phyloP scores from a whole-genome alignment of 345 rosid species.

The Salix udensis region DNA sequence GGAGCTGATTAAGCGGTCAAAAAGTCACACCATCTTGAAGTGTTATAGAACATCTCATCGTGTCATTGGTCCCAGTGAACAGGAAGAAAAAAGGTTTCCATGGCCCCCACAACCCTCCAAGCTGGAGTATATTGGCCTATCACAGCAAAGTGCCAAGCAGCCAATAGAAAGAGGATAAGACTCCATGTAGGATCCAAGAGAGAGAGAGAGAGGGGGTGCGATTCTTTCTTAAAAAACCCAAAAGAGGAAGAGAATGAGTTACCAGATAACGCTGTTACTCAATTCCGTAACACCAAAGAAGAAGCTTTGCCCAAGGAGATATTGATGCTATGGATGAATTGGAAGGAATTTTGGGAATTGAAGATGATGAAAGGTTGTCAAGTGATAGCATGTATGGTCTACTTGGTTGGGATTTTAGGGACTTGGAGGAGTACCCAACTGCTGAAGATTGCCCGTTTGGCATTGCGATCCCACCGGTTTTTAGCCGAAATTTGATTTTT shows the following conservation, averaged over 20 bases:
- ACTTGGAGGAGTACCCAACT: slow-evolving; percentile 31
- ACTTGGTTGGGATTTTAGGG: slow-evolving; percentile 40
- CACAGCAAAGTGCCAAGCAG: background rate
- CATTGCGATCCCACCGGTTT: no score
- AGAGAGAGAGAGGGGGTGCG: background rate
- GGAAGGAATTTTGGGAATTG: slow-evolving; percentile 31
- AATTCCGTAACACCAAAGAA: slow-evolving; percentile 6
- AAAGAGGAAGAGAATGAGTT: slow-evolving; percentile 40
- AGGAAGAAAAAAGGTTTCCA: background rate
- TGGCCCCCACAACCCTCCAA: slow-evolving; percentile 12
- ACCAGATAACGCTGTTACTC: slow-evolving; percentile 13
- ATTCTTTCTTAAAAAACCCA: slow-evolving; percentile 37
- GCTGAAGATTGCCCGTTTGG: slow-evolving; percentile 26
- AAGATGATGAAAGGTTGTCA: slow-evolving; percentile 19
- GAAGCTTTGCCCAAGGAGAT: slow-evolving; percentile 4
- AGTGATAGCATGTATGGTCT: background rate
- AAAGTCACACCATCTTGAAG: no score
- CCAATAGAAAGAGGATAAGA: slow-evolving; percentile 38
- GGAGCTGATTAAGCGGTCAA: no score
- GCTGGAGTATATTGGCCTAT: slow-evolving; percentile 23
- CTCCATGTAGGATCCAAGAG: slow-evolving; percentile 14
- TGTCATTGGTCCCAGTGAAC: no score
- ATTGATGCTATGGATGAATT: slow-evolving; percentile 26
- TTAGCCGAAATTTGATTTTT: no score
- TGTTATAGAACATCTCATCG: no score